Conservation (phyloP, 192 early-diverging fungal genomes). For the Geranomyces michiganensis region DNA sequence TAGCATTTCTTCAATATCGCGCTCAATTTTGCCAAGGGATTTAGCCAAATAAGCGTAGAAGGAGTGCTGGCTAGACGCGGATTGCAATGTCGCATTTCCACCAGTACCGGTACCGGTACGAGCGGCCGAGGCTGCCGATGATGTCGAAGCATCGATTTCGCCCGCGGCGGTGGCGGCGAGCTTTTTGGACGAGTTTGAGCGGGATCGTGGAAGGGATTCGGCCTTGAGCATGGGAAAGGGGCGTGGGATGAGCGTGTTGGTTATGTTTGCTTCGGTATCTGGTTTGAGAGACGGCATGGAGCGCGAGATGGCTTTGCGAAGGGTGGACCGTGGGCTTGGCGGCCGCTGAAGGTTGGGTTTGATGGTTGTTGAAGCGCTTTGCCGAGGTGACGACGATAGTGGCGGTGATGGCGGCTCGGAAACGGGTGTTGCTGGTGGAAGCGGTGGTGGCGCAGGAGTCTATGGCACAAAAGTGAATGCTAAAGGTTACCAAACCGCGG, state of each 20-base stretch:
- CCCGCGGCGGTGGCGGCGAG: neutral
- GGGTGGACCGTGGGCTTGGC: slow-evolving; percentile 2
- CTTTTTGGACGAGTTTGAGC: neutral
- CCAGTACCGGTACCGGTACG: too few species aligned
- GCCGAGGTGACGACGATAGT: neutral
- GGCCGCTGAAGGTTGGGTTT: neutral
- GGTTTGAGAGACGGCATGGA: slow-evolving; percentile 35
- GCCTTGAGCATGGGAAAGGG: neutral
- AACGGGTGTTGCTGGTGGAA: neutral
- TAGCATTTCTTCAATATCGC: slow-evolving; percentile 37
- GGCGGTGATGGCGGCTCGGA: neutral
- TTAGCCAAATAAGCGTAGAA: slow-evolving; percentile 37
- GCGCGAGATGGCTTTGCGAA: slow-evolving; percentile 32
- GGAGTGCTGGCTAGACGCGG: neutral
- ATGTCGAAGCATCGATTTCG: too few species aligned
- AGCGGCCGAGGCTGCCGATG: too few species aligned
- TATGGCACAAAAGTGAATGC: too few species aligned
- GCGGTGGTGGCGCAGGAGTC: too few species aligned
- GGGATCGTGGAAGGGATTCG: neutral
- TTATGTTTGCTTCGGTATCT: neutral
- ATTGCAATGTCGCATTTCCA: neutral
- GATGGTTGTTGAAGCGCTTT: neutral
- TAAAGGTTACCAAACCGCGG: too few species aligned
- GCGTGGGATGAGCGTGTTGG: too few species aligned
- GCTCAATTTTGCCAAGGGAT: slow-evolving; percentile 38